Evolutionary conservation across 2,329 filamentous ascomycete species (phyloP), one percentile per base, ranked within the genome.

Genomic region (Fusarium nelsonii): DNA sequence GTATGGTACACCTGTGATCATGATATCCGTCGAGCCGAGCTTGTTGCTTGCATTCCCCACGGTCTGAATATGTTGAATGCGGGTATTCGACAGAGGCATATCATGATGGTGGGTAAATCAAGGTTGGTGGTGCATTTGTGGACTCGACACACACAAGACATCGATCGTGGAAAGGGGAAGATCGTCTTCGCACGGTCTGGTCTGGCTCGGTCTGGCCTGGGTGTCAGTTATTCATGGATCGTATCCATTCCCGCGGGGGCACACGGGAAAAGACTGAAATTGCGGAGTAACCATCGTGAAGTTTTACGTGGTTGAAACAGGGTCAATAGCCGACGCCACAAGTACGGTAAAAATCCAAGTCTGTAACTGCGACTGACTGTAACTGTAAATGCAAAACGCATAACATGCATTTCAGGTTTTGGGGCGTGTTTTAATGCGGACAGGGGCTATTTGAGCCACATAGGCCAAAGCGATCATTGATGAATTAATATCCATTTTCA

Each of bases 281-380:
- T 73, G 69, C 71, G 71, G 71, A 73, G 71, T 66, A 73, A 58
- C 57, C 67, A 64, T 69, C 63, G 61, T 72, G 63, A 72, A 65
- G 53, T 72, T 68, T 70, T 71, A 63, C 55, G 71, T 66, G 54
- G 63, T 63, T 73, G 50, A 72, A 63, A 63, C 51, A 63, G 66
- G 64, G 59, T 63, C 44, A 68, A 73, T 73, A 73, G 69, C 72
- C 73, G 73, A 64, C 60, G 67, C 72, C 72, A 74, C 72, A 74
- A 39, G 44, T 52, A 46, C 33, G 26, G n/a, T 16, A 20, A 49
- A 34, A 36, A 23, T 23, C 11, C 46, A 49, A 40, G 34, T 40
- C 48, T 49, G 45, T 26, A 36, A 49, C 46, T 28, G 16, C 8
- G 36, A 37, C 33, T 50, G 48, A 36, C 46, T 28, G 16, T 6